A percentile compares a stretch with the other conserved stretches of the same genome.
phyloP scores from a whole-genome alignment of 1,139 yeast genomes.

The Yamadazyma buinensis region DNA sequence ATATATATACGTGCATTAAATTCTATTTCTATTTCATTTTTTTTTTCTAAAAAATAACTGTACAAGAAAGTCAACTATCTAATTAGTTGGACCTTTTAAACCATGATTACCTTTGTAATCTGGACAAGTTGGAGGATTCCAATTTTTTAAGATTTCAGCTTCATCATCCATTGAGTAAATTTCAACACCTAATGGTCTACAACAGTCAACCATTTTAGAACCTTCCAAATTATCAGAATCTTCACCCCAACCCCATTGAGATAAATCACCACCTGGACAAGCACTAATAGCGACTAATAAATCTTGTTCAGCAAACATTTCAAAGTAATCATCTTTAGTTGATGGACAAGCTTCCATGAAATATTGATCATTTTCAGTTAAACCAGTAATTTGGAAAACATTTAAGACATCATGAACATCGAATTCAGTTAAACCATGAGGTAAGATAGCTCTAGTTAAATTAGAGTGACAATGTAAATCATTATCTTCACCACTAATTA shows the following conservation, averaged over 20 bases:
- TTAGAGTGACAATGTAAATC: constrained; percentile 69
- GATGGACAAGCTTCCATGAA: constrained; percentile 73
- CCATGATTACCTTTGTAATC: constrained; percentile 59
- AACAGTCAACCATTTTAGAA: constrained; percentile 58
- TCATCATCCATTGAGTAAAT: constrained; percentile 51
- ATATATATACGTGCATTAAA: no score
- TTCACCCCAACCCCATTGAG: constrained; percentile 73
- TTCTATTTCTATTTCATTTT: no score
- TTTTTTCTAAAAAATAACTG: background rate
- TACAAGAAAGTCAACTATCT: no score
- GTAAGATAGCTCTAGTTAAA: constrained; percentile 54
- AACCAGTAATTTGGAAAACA: constrained; percentile 68
- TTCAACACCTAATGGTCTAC: constrained; percentile 62
- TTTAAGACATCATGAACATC: constrained; percentile 69
- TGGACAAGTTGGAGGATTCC: constrained; percentile 51
- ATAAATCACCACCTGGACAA: constrained; percentile 70
- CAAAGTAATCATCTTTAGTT: constrained; percentile 54
- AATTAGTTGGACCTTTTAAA: constrained; percentile 20
- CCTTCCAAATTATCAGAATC: constrained; percentile 36
- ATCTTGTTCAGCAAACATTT: constrained; percentile 65
- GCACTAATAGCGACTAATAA: constrained; percentile 62
- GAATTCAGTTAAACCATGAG: constrained; percentile 58
- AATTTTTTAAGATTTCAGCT: constrained; percentile 35
- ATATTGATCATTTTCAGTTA: constrained; percentile 61
- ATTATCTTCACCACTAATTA: constrained; percentile 60